Evolutionary conservation across 1,139 yeast genomes (phyloP).

Genomic region (Yamadazyma conglobata): DNA sequence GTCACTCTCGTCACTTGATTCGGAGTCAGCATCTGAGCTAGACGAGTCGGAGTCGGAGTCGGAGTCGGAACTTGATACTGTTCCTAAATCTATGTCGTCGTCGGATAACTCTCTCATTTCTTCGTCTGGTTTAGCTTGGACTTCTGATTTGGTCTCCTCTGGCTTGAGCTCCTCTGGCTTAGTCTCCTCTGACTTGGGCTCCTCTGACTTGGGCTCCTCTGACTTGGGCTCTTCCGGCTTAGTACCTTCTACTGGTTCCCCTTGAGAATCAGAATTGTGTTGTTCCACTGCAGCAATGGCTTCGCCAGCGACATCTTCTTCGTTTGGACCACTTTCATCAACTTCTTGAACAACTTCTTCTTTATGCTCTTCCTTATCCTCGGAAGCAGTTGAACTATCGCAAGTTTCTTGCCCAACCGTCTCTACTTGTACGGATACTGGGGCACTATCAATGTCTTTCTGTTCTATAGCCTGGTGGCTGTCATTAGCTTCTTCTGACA

Average conservation of each 20-base stretch:
- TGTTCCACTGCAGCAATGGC: neutral
- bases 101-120: constrained; percentile 21
- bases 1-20: constrained; percentile 17
- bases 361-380: neutral
- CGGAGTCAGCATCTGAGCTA: constrained; percentile 20
- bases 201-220: constrained; percentile 1
- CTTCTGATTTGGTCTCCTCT: neutral
- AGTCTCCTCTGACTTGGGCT: neutral
- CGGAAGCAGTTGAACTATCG: no score
- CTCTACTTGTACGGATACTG: no score
- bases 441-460: no score
- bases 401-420: neutral
- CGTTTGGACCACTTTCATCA: neutral
- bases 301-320: neutral
- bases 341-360: neutral
- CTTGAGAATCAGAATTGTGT: neutral
- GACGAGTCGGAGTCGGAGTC: constrained; percentile 16
- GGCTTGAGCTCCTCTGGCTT: neutral
- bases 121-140: constrained; percentile 1
- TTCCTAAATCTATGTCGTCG: constrained; percentile 24
- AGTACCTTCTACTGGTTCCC: neutral
- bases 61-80: constrained; percentile 20
- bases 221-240: neutral
- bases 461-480: no score
- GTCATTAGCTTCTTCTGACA: neutral